Evolutionary conservation across 1,284 basidiomycete species (phyloP).

Genomic region (Rhizoctonia solani): DNA sequence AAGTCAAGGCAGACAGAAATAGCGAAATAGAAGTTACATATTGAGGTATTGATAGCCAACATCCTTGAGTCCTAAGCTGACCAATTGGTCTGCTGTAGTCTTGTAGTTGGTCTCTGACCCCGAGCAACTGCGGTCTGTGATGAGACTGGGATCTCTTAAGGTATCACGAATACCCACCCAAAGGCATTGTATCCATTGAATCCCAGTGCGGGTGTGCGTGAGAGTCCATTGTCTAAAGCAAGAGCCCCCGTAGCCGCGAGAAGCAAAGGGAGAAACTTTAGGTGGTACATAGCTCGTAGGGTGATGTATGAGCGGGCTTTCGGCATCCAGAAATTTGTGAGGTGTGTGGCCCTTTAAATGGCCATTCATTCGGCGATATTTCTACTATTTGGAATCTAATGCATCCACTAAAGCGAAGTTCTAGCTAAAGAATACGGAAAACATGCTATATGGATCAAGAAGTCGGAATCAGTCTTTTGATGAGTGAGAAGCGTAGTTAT

Average conservation of each 20-base stretch:
- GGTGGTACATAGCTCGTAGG: background rate
- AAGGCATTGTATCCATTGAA: constrained; percentile 57
- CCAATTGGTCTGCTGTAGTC: constrained; percentile 46
- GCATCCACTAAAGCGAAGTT: background rate
- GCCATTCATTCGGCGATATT: background rate
- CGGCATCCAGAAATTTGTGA: too few species aligned
- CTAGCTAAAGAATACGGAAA: background rate
- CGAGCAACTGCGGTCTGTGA: constrained; percentile 46
- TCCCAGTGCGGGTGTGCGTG: constrained; percentile 52
- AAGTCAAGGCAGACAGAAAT: background rate
- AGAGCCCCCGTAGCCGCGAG: background rate
- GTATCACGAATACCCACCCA: constrained; percentile 43
- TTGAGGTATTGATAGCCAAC: constrained; percentile 52
- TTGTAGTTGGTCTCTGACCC: constrained; percentile 49
- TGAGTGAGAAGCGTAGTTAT: background rate
- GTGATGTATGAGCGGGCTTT: background rate
- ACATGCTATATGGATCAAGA: constrained; percentile 21
- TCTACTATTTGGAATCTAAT: background rate
- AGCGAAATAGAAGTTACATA: constrained; percentile 43
- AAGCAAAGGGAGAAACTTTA: background rate
- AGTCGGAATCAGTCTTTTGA: background rate
- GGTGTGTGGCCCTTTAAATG: background rate
- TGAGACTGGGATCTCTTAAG: background rate
- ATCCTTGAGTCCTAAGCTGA: constrained; percentile 46
- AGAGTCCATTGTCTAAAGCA: constrained; percentile 51